Evolutionary conservation across 331 rosid genomes (phyloP).

Genomic region (Telfairia occidentalis): DNA sequence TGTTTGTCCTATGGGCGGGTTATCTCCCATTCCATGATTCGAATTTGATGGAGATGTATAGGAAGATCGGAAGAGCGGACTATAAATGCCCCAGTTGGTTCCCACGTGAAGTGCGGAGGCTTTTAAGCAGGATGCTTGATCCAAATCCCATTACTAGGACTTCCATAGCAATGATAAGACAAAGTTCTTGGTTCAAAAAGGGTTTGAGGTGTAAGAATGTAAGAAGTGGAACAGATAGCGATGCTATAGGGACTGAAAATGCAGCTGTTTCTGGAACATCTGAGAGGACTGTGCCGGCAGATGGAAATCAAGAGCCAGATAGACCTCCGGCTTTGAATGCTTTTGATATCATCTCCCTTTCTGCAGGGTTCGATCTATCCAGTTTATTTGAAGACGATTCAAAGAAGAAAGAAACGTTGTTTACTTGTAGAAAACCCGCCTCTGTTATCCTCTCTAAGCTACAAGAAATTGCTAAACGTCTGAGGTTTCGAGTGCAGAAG

Average conservation of each 20-base stretch:
- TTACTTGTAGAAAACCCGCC: slow-evolving; percentile 66
- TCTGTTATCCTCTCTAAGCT: slow-evolving; percentile 50
- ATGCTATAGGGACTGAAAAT: slow-evolving; percentile 19
- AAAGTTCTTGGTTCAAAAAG: slow-evolving; percentile 50
- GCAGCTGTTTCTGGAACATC: slow-evolving; percentile 23
- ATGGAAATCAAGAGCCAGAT: slow-evolving; percentile 29
- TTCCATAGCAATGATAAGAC: slow-evolving; percentile 42
- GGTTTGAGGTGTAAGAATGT: slow-evolving; percentile 26
- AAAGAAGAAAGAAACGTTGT: slow-evolving; percentile 45
- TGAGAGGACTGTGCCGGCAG: slow-evolving; percentile 19
- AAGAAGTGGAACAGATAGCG: slow-evolving; percentile 19
- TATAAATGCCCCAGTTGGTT: slow-evolving; percentile 61
- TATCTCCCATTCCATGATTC: slow-evolving; percentile 77
- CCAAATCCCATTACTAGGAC: slow-evolving; percentile 63
- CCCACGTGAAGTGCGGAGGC: slow-evolving; percentile 44
- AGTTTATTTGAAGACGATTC: slow-evolving; percentile 43
- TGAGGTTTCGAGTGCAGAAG: slow-evolving; percentile 58
- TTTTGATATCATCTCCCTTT: slow-evolving; percentile 62
- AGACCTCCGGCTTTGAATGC: slow-evolving; percentile 61
- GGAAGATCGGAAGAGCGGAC: slow-evolving; percentile 68
- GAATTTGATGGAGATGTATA: slow-evolving; percentile 77
- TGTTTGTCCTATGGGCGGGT: slow-evolving; percentile 77
- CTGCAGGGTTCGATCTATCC: slow-evolving; percentile 61
- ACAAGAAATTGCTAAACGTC: slow-evolving; percentile 54
- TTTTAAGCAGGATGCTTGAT: slow-evolving; percentile 45